Conservation (phyloP, 2,329 filamentous ascomycete species). For the Thelonectria discophora region DNA sequence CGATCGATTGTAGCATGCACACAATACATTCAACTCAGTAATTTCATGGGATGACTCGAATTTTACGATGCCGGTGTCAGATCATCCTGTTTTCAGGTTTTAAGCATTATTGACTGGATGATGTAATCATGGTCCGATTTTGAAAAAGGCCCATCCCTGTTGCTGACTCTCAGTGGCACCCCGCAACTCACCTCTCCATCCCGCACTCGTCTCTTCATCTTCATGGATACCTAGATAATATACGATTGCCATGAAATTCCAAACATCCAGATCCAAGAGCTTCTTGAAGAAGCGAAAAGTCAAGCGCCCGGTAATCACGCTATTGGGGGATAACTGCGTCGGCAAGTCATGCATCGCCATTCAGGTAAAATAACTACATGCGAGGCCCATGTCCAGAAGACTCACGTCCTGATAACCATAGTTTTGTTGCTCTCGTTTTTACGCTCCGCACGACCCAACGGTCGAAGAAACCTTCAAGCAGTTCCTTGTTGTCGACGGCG, state of each 20-base stretch:
- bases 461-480: background rate
- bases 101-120: too few relatives aligned
- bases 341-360: conserved; percentile 10
- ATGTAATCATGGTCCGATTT: too few relatives aligned
- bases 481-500: background rate
- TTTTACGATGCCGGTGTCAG: too few relatives aligned
- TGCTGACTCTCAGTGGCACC: too few relatives aligned
- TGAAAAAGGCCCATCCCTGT: too few relatives aligned
- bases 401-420: background rate
- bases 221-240: too few relatives aligned
- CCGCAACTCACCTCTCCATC: too few relatives aligned
- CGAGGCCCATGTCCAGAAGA: background rate
- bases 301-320: background rate
- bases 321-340: background rate
- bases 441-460: background rate
- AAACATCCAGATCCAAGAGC: background rate
- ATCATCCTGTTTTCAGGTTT: too few relatives aligned
- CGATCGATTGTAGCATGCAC: too few relatives aligned
- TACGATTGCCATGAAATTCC: background rate
- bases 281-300: background rate
- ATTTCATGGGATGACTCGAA: too few relatives aligned
- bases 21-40: too few relatives aligned
- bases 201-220: too few relatives aligned
- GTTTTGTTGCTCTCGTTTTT: background rate
- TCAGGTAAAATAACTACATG: background rate